Conservation (phyloP, 129 eudicot species). For the Artemisia annua region DNA sequence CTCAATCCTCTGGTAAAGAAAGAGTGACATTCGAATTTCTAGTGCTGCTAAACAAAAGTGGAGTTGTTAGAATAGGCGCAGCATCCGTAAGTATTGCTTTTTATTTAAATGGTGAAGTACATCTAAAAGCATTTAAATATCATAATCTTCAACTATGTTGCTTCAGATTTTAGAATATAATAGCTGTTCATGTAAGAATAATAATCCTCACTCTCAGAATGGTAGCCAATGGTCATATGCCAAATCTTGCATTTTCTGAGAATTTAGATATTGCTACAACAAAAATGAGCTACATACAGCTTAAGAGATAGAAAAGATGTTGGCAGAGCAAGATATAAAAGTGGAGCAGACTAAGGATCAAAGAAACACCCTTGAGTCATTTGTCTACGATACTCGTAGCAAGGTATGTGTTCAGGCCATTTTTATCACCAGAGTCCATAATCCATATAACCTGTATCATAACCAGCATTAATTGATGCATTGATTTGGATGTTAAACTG, state of each 20-base stretch:
- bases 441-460: too few species aligned
- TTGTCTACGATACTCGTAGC: slow-evolving; percentile 74
- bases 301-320: slow-evolving; percentile 48
- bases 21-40: slow-evolving; percentile 19
- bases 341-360: slow-evolving; percentile 79
- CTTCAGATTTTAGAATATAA: slow-evolving; percentile 52
- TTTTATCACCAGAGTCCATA: too few species aligned
- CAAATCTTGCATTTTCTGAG: slow-evolving; percentile 3
- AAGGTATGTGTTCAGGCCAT: slow-evolving; percentile 34
- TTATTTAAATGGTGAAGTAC: slow-evolving; percentile 4
- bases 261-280: slow-evolving; percentile 44
- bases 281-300: slow-evolving; percentile 52
- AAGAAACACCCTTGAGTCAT: slow-evolving; percentile 73
- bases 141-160: not conserved
- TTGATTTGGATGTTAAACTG: too few species aligned
- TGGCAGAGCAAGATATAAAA: slow-evolving; percentile 69
- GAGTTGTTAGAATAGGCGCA: slow-evolving; percentile 48
- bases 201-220: not conserved
- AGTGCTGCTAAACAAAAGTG: slow-evolving; percentile 52
- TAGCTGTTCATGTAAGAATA: slow-evolving; percentile 24
- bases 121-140: not conserved
- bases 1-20: slow-evolving; percentile 35
- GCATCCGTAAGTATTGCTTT: slow-evolving; percentile 59
- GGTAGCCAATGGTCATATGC: too few species aligned
- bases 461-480: too few species aligned